Base-by-base conservation (phyloP, 2,329 filamentous ascomycete genomes). In the Dothidotthia symphoricarpi region DNA sequence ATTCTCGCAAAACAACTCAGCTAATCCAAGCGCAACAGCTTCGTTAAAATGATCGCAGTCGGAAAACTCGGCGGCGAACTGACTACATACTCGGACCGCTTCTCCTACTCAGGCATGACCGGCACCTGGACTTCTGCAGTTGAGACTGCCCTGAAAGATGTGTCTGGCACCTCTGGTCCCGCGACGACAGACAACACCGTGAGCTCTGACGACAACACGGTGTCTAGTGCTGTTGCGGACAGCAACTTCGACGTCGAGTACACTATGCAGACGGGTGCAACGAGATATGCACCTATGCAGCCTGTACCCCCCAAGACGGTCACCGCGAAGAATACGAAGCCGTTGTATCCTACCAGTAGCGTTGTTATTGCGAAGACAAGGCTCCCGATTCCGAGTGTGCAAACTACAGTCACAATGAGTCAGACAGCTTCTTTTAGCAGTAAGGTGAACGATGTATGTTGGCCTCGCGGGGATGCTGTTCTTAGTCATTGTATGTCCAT, bases 51-150 rank as follows among this genome's bases (percentile, higher is more conserved):
- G 61, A 66, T 77, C 39, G 76, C 80, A 12, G 71, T 72, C 6
- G 74, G 73, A 4, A 69, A 71, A 13, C 71, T 72, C n/a, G 75
- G 78, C 25, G 75, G 75, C 22, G 75, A 72, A 3, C 68, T 81
- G 14, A 76, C 73, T 39, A 80, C 77, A 53, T 85, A 75, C 59
- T 84, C 81, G 9, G 53, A 69, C 33, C 80, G 82, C 45, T 87
- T 87, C 65, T 75, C 77, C n/a, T 68, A 85, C 35, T 71, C 70
- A 9, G 75, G 74, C 50, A 85, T 86, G 82, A 81, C 75, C 2
- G 82, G 82, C 25, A 66, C 66, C 4, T 83, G 83, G 53, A 66
- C 73, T 1, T 43, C 70, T 1, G 56, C 54, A 25, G 63, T 77
- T 31, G 50, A 55, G 16, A n/a, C 79, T 75, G 55, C 53, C 4